Evolutionary conservation across 2,329 filamentous ascomycete genomes (phyloP), one percentile per base, ranked within the genome.

Genomic region (Cercospora sp.): DNA sequence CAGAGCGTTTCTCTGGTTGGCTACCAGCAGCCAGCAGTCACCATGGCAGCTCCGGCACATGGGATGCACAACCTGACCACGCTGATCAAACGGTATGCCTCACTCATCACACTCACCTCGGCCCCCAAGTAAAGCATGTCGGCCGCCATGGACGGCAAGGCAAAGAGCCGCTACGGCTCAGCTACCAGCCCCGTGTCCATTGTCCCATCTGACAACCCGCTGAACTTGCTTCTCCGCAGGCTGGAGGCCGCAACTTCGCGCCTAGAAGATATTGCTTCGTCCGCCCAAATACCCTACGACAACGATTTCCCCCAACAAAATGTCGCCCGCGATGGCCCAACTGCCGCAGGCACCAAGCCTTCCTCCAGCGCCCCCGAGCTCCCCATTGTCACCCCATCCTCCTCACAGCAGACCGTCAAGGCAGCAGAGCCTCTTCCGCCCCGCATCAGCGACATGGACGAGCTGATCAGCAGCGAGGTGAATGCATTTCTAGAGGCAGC

Each of bases 61-160:
- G 92, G 93, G 77, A 97, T 98, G 93, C 90, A 98, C 82, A 98
- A 97, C 79, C 84, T 99, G 71, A 96, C 93, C 40, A 99, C 95
- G 64, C 88, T 99, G 77, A 97, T 99, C 84, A 99, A 99, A 87
- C 89, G 95, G 95, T 98, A 72, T 45, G 65, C 66, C 57, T 59
- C 45, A 16, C 28, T 42, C 51, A 23, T 70, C 23, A 53, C 36
- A 57, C 28, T 57, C 45, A 48, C 30, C 63, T 59, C 53, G 16
- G 9, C n/a, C 28, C 26, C 30, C 26, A 28, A 28, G 16, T 28
- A 13, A 40, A 63, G 31, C 42, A 28, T 64, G 26, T 45, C 63
- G 57, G 20, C 12, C 45, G 62, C 36, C 51, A 67, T 68, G 68
- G 66, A 68, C 31, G 63, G 66, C 68, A 68, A 68, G 30, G 53